Base-by-base conservation (phyloP, 192 early-diverging fungal genomes). In the Coemansia sp. region DNA sequence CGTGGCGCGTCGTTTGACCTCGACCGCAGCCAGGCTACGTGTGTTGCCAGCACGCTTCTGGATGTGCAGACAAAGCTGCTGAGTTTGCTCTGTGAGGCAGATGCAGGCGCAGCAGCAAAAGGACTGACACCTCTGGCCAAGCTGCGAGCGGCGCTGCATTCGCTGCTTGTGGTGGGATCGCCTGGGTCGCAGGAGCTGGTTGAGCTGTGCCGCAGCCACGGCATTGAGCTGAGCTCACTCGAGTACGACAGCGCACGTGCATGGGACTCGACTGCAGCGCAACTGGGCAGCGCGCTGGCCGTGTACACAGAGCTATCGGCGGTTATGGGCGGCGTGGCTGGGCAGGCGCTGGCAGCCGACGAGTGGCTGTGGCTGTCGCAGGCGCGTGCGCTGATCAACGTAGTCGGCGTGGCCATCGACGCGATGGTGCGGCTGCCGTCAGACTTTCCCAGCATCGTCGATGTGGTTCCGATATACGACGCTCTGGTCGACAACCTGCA, bases 301-400 rank as follows among this genome's bases (percentile, higher is more conserved):
- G 42, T 70, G 2, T 64, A 64, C 52, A 25, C 50, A 4, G 76
- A 73, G 10, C 53, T 79, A 42, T 44, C 70, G 42, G 28, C 60
- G 12, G 51, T 67, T 28, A 23, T 74, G 37, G 49, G 17, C 2
- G 34, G 56, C 23, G 65, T 36, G 25, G 36, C 49, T 2, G 46
- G 23, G 19, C 31, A 54, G n/a, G 62, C 61, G 5, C 31, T 72
- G 12, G 12, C 54, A 26, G 56, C 71, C 21, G 64, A 64, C 42
- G 77, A 80, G 25, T 80, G 77, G 77, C 71, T 80, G 12, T 65
- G 71, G 57, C 65, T 80, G 46, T 59, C 77, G 47, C 77, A 80
- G 57, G 65, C 64, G 2, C 77, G 64, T 25, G 68, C 66, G 31
- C 64, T 80, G 20, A 54, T 80, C 40, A 51, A 55, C 21, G 23